Evolutionary conservation across 208 protist genomes (phyloP).

Genomic region (Leishmania lainsoni): DNA sequence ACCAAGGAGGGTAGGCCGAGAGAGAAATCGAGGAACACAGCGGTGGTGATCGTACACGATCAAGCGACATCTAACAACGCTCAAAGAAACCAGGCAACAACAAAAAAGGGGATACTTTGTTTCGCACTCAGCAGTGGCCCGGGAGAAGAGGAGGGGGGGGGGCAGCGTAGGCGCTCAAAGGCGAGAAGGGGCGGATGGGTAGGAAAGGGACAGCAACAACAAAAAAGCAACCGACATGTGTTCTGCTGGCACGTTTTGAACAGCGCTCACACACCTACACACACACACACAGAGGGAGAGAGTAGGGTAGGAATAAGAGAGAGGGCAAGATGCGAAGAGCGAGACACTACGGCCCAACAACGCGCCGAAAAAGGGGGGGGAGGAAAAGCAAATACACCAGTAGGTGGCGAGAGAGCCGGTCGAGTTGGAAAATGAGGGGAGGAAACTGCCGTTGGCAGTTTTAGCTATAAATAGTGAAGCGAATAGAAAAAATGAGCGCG

Average conservation of each 20-base stretch:
- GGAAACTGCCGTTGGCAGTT: background rate
- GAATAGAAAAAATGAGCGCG: background rate
- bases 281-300: background rate
- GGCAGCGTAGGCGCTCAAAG: no score
- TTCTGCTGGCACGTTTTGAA: background rate
- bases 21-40: background rate
- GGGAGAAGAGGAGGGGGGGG: no score
- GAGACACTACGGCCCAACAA: background rate
- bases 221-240: background rate
- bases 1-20: background rate
- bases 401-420: background rate
- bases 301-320: background rate
- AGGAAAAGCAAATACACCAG: no score
- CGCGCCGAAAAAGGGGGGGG: no score
- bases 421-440: background rate
- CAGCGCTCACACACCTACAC: background rate
- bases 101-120: background rate
- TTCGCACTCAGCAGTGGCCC: no score
- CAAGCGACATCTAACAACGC: background rate
- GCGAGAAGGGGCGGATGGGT: no score
- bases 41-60: background rate
- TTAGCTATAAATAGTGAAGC: background rate
- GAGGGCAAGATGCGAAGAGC: background rate
- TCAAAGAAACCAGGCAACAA: background rate
- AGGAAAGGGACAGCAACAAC: no score